Evolutionary conservation across 495 filamentous ascomycete species (phyloP), one percentile per base, ranked within the genome.

Genomic region (Neurospora sublineolata): DNA sequence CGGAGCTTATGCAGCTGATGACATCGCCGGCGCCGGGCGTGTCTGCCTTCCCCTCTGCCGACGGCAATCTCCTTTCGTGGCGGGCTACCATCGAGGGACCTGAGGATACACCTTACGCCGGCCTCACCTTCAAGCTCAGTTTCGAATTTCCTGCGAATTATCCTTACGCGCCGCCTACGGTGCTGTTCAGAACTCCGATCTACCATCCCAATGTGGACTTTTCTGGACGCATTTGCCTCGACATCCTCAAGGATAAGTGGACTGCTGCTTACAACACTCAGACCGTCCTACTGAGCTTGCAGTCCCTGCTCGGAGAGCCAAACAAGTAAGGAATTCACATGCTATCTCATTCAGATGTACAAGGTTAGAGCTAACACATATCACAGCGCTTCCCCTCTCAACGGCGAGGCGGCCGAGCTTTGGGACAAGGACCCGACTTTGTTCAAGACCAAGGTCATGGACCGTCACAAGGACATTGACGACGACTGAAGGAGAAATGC

Each of bases 201-300:
- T 96, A 94, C 82, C 94, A 97, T 76, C 94, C 94, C 33, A 97
- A 97, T 75, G 91, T 97, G 73, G 93, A 96, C 80, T 94, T 95
- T 82, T 93, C 93, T 9, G 93, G 93, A 44, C 88, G 93, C 70
- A 97, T 97, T 81, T 97, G 93, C 80, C 85, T 99, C 72, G 96
- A 98, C 81, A 99, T 99, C 76, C 84, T 99, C 69, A 97, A 97
- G 85, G 95, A 97, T 79, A 97, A 97, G 83, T 98, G 95, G 95
- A 97, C 93, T 74, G 84, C 87, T 14, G 93, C 94, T 16, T 97
- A 97, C 86, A 97, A 97, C 76, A 91, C 95, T 71, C 92, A 95
- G 82, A 95, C 90, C 60, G 92, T 99, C 30, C 83, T 99, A 67
- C 82, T 99, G 75, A 97, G 94, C 73, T 80, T 99, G 81, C 95